Evolutionary conservation across 495 filamentous ascomycete genomes (phyloP), one percentile per base, ranked within the genome.

Genomic region (Annulohypoxylon maeteangense): DNA sequence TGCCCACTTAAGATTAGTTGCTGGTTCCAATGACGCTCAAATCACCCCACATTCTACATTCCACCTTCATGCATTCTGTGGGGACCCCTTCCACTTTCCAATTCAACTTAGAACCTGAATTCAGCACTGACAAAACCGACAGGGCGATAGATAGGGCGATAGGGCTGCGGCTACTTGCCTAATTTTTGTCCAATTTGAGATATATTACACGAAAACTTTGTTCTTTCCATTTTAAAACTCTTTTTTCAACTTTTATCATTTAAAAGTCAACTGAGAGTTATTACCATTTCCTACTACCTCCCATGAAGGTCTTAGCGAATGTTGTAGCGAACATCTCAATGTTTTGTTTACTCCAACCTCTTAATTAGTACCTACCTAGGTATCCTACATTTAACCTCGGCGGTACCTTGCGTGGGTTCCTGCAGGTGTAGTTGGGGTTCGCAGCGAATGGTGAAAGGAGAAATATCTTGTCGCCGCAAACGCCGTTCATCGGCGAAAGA

Each of bases 31-130:
- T 72, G 70, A 72, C 70, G 62, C 51, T 53, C 32, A 36, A 58
- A 12, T 6, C 10, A 51, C 47, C 47, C 47, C 47, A 51, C 47
- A 51, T 29, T 54, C 31, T 16, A 42, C 44, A 60, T 51, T 62
- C 63, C 63, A 67, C 68, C 53, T 59, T 42, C 59, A 63, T 72
- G 63, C 57, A 45, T 62, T 60, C 55, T 72, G 64, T 59, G 64
- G 63, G 63, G 70, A 56, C 36, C 36, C 34, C 27, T 64, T 60
- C 42, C n/a, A 34, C 31, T 20, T 50, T 54, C 2, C 18, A 51
- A 16, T 48, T 45, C 57, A 3, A 32, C 31, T 32, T 12, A 40
- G 36, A 3, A 36, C 34, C 34, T n/a, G n/a, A 36, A 12, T 44
- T 51, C 47, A 56, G 51, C 63, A 18, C 51, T 25, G 61, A n/a